Conservation (phyloP, 177 flowering plant species). For the Telopea speciosissima region DNA sequence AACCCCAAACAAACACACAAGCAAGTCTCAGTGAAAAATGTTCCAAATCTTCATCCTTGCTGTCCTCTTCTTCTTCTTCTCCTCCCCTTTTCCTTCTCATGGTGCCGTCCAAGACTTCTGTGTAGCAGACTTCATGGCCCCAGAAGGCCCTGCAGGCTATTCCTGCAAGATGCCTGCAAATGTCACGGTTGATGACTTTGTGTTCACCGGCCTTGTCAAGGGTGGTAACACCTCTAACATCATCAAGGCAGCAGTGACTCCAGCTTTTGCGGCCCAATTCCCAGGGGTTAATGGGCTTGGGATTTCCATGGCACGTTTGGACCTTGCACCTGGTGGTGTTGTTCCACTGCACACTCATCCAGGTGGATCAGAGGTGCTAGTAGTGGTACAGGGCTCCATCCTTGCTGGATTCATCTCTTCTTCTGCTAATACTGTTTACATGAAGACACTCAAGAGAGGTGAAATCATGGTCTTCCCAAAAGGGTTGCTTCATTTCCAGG, state of each 20-base stretch:
- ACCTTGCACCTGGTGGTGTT: constrained; percentile 54
- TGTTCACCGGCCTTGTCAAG: constrained; percentile 35
- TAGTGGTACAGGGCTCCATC: constrained; percentile 41
- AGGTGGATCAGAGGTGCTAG: constrained; percentile 34
- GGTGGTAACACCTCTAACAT: constrained; percentile 57
- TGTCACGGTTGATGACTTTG: constrained; percentile 49
- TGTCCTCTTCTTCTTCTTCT: constrained; percentile 28
- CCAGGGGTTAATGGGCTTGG: constrained; percentile 67
- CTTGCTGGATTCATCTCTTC: constrained; percentile 45
- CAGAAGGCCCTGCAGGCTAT: constrained; percentile 49
- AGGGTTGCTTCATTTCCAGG: constrained; percentile 59
- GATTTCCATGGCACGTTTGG: constrained; percentile 49
- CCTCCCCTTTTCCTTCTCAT: constrained; percentile 4
- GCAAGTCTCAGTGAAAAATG: constrained; percentile 11
- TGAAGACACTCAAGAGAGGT: constrained; percentile 37
- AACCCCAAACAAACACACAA: not conserved
- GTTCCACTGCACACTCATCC: constrained; percentile 75
- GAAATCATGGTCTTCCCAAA: constrained; percentile 63
- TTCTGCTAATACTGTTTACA: constrained; percentile 34
- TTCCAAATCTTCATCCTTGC: constrained; percentile 26
- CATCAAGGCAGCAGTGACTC: constrained; percentile 57
- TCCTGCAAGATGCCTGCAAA: constrained; percentile 37
- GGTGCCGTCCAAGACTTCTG: constrained; percentile 52
- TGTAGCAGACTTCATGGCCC: constrained; percentile 39
- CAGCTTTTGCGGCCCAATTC: constrained; percentile 48